Base-by-base conservation (phyloP, 140 eudicot species). In the Bidens hawaiensis region DNA sequence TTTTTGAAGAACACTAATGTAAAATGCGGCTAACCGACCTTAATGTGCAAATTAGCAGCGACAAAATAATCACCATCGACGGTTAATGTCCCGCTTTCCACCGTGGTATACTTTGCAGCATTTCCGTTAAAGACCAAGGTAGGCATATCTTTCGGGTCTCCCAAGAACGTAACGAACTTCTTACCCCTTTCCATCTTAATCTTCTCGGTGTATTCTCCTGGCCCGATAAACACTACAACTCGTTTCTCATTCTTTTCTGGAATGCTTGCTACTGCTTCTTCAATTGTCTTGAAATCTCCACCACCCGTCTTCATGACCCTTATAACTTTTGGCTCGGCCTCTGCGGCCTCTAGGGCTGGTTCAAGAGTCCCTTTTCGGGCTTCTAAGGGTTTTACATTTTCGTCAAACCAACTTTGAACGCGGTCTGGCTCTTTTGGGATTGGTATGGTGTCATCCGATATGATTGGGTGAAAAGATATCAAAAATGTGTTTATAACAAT, bases 141-240 rank as follows among this genome's bases (percentile, higher is more conserved):
- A 2, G 94, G 89, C 78, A 52, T 55, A 10, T 79, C 43, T 0
- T 26, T 17, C 1, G 87, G 87, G 38, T 63, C 90, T 1, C 95
- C 97, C 1, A 68, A 4, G 7, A 89, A 80, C 4, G 95, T 82
- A 26, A 89, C 50, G 9, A 82, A 85, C 10, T 76, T 83, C 67
- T 80, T 85, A 0, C 41, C 47, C 61, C 82, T 68, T 2, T 59
- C 86, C 60, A 85, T 45, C 68, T 64, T 82, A 41, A 89, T 55
- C 63, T 85, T 89, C 67, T 89, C 97, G 0, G 24, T 36, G 28
- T 89, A 89, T 48, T 62, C 79, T 28, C 97, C 97, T 0, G 79
- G 79, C 5, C 86, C 95, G 15, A 89, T 69, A 1, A 52, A 65
- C 23, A 89, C 59, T 6, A 85, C 51, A 17, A 85, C 75, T 5